Base-by-base conservation (phyloP, 805 yeast species). In the Pichia thaimueangensis region DNA sequence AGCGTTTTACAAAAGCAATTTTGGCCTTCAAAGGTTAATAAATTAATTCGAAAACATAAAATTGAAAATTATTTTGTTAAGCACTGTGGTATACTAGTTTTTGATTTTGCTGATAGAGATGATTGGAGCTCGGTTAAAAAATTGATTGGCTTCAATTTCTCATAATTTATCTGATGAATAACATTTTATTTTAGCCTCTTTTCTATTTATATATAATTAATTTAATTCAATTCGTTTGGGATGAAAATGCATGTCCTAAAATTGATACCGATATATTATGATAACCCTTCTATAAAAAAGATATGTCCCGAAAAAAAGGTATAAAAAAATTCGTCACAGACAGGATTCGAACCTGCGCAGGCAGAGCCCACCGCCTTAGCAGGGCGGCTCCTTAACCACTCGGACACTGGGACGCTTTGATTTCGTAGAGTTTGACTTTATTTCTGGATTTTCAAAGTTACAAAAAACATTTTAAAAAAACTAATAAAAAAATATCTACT, bases 311-410 rank as follows among this genome's bases (percentile, higher is more conserved):
- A n/a, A n/a, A n/a, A 30, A 22, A 37, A 45, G 45, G 35, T 33
- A 42, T 12, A 53, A 63, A 74, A 75, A 69, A 68, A 64, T 60
- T 54, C 95, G 96, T 84, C 85, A 86, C 94, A 83, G 94, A 86
- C 95, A 86, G 94, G 96, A 86, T 86, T 86, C 96, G 96, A 86
- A 86, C 96, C 94, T 86, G 95, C 95, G 96, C 80, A 77, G 82
- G 86, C 79, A 81, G 71, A 81, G 78, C 86, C 82, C 86, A 81
- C 79, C 78, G 85, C 86, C 87, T 80, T 73, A 75, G 81, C 81
- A 75, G 81, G 81, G 81, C 74, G 75, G 74, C 81, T 77, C 80
- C 80, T 75, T 75, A 75, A 75, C 80, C 81, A 74, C 81, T 75
- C 80, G 80, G 80, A 77, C 80, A 75, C 80, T 71, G 78, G 70